Percentiles rank a stretch among this genome's conserved stretches.
Evolutionary conservation across 257 asterid genomes (phyloP).

Genomic region (Rehmannia glutinosa): DNA sequence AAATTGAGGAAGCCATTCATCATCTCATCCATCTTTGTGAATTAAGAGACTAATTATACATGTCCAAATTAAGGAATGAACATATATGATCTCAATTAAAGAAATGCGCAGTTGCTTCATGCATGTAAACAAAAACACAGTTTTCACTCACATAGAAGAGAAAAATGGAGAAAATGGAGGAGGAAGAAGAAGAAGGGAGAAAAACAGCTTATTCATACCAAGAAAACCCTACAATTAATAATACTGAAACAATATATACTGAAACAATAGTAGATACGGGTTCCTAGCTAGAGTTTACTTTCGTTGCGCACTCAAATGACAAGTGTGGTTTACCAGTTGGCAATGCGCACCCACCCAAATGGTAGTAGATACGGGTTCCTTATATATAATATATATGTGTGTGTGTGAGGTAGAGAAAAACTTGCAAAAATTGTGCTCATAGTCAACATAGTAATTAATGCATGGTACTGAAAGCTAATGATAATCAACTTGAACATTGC

Average conservation of each 20-base stretch:
- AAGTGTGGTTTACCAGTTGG: too few species aligned
- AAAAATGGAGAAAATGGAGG: background rate
- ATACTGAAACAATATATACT: slow-evolving; percentile 10
- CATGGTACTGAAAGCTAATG: slow-evolving; percentile 4
- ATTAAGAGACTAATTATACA: background rate
- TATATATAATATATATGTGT: too few species aligned
- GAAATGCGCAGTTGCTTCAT: background rate
- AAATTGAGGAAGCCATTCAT: background rate
- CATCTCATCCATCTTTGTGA: slow-evolving; percentile 1
- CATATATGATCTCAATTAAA: background rate
- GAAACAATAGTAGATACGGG: too few species aligned
- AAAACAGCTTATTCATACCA: too few species aligned
- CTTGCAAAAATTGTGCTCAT: slow-evolving; percentile 20
- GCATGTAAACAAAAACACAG: background rate
- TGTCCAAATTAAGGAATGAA: background rate
- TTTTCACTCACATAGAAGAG: background rate
- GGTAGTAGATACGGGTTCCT: too few species aligned
- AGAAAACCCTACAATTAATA: slow-evolving; percentile 21
- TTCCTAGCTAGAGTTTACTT: too few species aligned
- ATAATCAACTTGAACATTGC: background rate
- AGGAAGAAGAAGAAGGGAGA: background rate
- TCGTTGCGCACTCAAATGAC: too few species aligned
- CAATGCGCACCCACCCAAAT: too few species aligned
- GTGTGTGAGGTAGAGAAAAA: slow-evolving; percentile 15
- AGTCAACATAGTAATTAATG: slow-evolving; percentile 41